These are phyloP conservation scores for Petunia axillaris DNA, from an alignment of 257 asterid species.

Conservation along the genomic window DNA sequence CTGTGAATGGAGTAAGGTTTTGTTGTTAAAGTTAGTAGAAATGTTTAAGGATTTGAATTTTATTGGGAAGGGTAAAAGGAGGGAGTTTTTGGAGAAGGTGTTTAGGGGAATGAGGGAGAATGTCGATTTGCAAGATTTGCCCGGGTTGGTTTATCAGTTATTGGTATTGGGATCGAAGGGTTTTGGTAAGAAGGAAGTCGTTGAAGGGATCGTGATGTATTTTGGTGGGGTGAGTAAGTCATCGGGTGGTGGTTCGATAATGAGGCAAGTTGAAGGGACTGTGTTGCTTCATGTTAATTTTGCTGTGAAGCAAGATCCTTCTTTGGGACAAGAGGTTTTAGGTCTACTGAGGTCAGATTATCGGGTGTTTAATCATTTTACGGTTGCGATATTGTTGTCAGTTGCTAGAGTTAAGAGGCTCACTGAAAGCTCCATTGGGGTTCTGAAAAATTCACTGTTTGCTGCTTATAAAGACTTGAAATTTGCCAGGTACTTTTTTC, in stretches of 20 bases:
- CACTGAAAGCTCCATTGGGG: constrained; percentile 65
- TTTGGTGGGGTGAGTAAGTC: constrained; percentile 51
- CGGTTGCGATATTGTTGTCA: constrained; percentile 71
- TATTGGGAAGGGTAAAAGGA: constrained; percentile 55
- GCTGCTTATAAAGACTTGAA: constrained; percentile 73
- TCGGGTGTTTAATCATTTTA: constrained; percentile 77
- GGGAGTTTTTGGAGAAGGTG: constrained; percentile 60
- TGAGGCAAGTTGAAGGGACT: constrained; percentile 87
- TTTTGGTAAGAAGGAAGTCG: constrained; percentile 75
- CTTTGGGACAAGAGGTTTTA: constrained; percentile 78
- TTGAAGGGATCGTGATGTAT: constrained; percentile 73
- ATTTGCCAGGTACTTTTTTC: constrained; percentile 58
- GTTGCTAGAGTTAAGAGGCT: constrained; percentile 82
- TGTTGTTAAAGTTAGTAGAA: constrained; percentile 76
- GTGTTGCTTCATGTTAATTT: constrained; percentile 88
- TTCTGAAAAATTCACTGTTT: constrained; percentile 60
- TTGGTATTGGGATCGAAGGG: constrained; percentile 77
- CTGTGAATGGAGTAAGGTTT: constrained; percentile 63
- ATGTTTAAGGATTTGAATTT: constrained; percentile 58
- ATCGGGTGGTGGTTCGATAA: constrained; percentile 51
- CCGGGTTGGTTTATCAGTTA: constrained; percentile 79
- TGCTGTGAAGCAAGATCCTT: constrained; percentile 85
- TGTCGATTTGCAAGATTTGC: constrained; percentile 80
- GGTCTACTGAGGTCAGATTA: constrained; percentile 67
- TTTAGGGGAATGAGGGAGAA: constrained; percentile 55